Conservation (phyloP, 1,284 basidiomycete genomes). For the Lignosus rhinocerotis region DNA sequence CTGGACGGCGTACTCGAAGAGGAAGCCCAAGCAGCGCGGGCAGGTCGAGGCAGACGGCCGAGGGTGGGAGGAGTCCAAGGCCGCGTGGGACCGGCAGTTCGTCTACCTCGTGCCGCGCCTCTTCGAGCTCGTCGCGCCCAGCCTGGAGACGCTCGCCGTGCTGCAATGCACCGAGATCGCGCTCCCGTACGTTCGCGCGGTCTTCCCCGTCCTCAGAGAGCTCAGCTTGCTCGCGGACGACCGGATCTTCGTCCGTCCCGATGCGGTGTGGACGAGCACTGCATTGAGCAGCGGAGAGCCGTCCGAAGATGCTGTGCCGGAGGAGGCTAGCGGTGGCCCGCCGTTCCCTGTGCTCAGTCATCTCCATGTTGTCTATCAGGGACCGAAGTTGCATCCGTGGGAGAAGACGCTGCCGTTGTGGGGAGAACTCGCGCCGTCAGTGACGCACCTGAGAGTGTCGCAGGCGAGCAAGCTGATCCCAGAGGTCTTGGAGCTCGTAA, state of each 20-base stretch:
- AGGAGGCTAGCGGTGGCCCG: not conserved
- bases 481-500: constrained; percentile 10
- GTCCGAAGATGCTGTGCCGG: not conserved
- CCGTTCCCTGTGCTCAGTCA: constrained; percentile 18
- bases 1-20: constrained; percentile 13
- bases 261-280: not conserved
- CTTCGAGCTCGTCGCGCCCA: constrained; percentile 18
- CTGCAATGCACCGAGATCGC: constrained; percentile 9
- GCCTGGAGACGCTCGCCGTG: constrained; percentile 13
- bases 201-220: constrained; percentile 12
- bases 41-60: constrained; percentile 12
- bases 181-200: constrained; percentile 6
- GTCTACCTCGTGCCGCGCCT: constrained; percentile 13
- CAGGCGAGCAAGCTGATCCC: constrained; percentile 18
- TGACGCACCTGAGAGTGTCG: constrained; percentile 18
- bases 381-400: constrained; percentile 12
- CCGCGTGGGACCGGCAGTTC: constrained; percentile 21
- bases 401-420: constrained; percentile 16
- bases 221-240: constrained; percentile 16
- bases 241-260: constrained; percentile 8
- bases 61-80: constrained; percentile 14
- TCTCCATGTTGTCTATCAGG: constrained; percentile 19
- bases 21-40: constrained; percentile 2
- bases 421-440: constrained; percentile 9
- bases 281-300: not conserved